Evolutionary conservation across 768 basidiomycete genomes (phyloP).

Genomic region (Dentipellis fragilis): DNA sequence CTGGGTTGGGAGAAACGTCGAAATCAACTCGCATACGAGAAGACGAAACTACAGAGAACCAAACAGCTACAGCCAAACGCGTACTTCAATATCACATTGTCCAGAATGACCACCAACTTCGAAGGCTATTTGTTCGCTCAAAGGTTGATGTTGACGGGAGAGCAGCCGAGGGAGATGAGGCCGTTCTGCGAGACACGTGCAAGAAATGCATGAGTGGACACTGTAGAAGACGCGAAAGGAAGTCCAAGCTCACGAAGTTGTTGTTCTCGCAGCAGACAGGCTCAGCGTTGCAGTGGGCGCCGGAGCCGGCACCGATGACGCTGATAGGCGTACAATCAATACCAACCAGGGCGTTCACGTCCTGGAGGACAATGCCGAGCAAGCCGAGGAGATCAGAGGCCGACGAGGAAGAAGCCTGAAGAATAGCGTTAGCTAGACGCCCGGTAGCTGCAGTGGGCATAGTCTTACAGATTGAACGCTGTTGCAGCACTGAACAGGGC

Average conservation of each 20-base stretch:
- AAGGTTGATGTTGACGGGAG: slow-evolving; percentile 20
- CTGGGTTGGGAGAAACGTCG: too few species aligned
- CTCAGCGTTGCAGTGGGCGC: background rate
- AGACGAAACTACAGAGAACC: too few species aligned
- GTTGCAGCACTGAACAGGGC: slow-evolving; percentile 17
- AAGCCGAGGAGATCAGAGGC: background rate
- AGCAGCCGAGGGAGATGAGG: slow-evolving; percentile 27
- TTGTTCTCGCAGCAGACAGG: slow-evolving; percentile 9
- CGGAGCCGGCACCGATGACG: too few species aligned
- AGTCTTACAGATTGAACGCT: slow-evolving; percentile 8
- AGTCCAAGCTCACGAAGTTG: slow-evolving; percentile 1
- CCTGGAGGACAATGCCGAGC: slow-evolving; percentile 2
- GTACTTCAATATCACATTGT: too few species aligned
- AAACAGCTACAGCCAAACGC: too few species aligned
- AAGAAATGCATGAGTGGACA: background rate
- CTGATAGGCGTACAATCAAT: too few species aligned
- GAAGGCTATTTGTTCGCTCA: background rate
- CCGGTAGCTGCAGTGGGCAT: too few species aligned
- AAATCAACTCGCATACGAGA: too few species aligned
- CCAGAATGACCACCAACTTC: too few species aligned
- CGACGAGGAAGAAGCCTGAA: background rate
- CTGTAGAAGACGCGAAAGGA: background rate
- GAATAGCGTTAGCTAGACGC: background rate
- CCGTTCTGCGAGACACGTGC: slow-evolving; percentile 12
- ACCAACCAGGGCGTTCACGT: background rate